Evolutionary conservation across 225 moss, liverwort and hornwort species (phyloP).

Genomic region (Sphagnum tenellum): DNA sequence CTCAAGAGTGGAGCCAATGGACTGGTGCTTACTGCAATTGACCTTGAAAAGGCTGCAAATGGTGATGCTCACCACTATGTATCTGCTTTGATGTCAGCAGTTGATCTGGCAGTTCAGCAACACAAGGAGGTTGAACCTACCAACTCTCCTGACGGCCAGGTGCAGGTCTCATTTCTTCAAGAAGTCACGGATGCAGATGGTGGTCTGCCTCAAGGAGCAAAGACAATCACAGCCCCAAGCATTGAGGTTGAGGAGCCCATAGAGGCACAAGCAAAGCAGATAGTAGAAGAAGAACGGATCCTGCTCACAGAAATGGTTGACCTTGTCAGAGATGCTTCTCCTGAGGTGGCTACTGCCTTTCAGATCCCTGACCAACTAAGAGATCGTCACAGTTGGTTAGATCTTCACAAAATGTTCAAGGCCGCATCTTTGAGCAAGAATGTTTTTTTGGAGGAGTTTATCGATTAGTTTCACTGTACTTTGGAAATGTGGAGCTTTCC

Average conservation of each 20-base stretch:
- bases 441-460: no score
- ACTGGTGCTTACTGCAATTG: slow-evolving; percentile 40
- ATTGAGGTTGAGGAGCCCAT: slow-evolving; percentile 30
- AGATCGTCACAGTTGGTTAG: no score
- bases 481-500: no score
- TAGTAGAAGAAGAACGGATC: slow-evolving; percentile 65
- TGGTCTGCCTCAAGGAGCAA: slow-evolving; percentile 20
- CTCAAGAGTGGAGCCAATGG: slow-evolving; percentile 74
- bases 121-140: slow-evolving; percentile 23
- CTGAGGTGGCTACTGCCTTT: slow-evolving; percentile 53
- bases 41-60: slow-evolving; percentile 19
- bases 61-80: slow-evolving; percentile 27
- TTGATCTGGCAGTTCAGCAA: slow-evolving; percentile 34
- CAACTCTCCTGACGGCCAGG: slow-evolving; percentile 13
- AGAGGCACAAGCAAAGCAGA: slow-evolving; percentile 53
- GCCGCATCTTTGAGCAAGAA: no score
- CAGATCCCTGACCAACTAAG: no score
- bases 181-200: slow-evolving; percentile 25
- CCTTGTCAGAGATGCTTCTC: slow-evolving; percentile 79
- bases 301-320: slow-evolving; percentile 82
- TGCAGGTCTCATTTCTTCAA: slow-evolving; percentile 10
- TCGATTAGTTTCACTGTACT: no score
- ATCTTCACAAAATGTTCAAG: no score
- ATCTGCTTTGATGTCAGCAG: slow-evolving; percentile 31
- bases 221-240: slow-evolving; percentile 16